A percentile compares a stretch with the other conserved stretches of the same genome.
These are phyloP conservation scores for Lithohypha guttulata DNA, from an alignment of 2,329 filamentous ascomycete species.

Conservation along the genomic window DNA sequence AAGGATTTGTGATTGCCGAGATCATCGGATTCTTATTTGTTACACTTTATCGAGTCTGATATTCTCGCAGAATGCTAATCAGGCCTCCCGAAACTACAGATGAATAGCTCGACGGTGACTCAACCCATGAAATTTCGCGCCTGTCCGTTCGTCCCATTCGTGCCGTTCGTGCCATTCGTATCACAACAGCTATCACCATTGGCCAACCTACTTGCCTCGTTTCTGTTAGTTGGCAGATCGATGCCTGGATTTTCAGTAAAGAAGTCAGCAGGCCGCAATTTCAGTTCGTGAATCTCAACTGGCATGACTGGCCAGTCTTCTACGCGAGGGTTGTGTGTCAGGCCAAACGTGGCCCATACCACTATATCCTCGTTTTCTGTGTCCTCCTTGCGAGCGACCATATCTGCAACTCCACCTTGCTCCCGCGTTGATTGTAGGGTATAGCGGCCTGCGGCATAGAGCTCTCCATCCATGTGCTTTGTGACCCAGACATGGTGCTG, in stretches of 20 bases:
- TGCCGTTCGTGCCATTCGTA: constrained; percentile 12
- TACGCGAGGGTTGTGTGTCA: constrained; percentile 42
- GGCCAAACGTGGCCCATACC: constrained; percentile 40
- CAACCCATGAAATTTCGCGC: constrained; percentile 4
- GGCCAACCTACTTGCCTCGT: constrained; percentile 22
- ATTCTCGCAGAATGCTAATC: no score
- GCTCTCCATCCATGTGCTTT: constrained; percentile 38
- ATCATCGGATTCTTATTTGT: no score
- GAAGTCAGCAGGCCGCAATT: constrained; percentile 43
- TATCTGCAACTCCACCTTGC: constrained; percentile 35
- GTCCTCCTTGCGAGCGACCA: constrained; percentile 32
- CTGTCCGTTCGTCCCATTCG: neutral
- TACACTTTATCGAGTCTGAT: no score
- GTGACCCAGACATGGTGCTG: constrained; percentile 44
- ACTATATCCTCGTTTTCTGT: constrained; percentile 39
- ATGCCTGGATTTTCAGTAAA: constrained; percentile 44
- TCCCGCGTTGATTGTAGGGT: constrained; percentile 38
- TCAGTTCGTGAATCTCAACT: constrained; percentile 37
- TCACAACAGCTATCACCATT: constrained; percentile 10
- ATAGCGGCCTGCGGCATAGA: constrained; percentile 39
- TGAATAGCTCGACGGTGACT: no score
- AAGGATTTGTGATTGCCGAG: no score
- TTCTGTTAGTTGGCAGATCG: constrained; percentile 39
- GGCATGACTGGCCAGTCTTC: constrained; percentile 44
- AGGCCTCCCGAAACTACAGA: no score